Percentiles rank a stretch among this genome's conserved stretches.
These are phyloP conservation scores for Carex littledalei DNA, from an alignment of 176 grass and related monocot genomes.

Conservation along the genomic window DNA sequence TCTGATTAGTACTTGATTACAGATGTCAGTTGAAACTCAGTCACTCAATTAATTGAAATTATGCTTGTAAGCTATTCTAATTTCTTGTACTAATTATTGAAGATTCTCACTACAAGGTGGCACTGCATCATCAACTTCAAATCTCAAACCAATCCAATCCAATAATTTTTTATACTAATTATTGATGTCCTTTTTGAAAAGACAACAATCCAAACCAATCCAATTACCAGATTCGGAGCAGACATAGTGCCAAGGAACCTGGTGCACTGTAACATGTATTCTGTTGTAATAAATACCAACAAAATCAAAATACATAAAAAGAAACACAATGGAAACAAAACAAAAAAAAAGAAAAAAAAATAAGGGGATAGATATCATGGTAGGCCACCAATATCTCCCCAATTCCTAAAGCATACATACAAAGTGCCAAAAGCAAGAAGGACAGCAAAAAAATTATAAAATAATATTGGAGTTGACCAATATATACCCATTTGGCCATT, in stretches of 20 bases:
- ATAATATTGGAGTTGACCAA: conserved; percentile 11
- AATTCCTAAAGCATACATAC: conserved; percentile 11
- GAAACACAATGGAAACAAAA: conserved; percentile 17
- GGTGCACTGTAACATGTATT: conserved; percentile 3
- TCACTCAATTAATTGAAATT: background rate
- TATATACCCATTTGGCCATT: background rate
- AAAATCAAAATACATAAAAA: conserved; percentile 2
- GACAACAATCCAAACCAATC: background rate
- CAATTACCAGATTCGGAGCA: background rate
- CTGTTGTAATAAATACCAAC: background rate
- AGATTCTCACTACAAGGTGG: background rate
- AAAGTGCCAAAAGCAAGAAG: conserved; percentile 3
- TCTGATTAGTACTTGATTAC: conserved; percentile 16
- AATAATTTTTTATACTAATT: too few relatives aligned
- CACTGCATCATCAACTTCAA: background rate
- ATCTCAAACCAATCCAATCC: background rate
- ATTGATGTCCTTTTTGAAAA: background rate
- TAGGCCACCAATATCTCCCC: conserved; percentile 1
- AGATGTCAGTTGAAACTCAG: background rate
- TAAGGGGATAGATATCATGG: conserved; percentile 2
- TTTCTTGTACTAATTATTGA: background rate
- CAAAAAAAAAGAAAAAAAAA: background rate
- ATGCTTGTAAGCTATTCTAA: background rate
- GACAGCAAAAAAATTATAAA: background rate
- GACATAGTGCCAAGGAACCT: conserved; percentile 4